These are phyloP conservation scores for Debaryomycetaceae sp. DNA, from an alignment of 1,139 yeast species.

Conservation along the genomic window DNA sequence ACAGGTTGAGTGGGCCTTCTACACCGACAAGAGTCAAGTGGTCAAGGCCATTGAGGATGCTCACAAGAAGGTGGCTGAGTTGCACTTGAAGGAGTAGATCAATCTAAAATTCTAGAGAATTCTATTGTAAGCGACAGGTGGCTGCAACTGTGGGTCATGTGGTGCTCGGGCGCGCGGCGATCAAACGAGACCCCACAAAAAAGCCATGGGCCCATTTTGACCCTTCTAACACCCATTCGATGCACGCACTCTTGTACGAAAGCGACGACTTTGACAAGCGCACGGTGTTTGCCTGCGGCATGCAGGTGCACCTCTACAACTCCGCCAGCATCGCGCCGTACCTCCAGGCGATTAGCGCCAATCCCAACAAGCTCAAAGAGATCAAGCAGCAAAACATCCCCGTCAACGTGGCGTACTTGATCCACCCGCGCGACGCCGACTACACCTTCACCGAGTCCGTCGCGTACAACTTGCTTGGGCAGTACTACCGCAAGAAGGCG, in stretches of 20 bases:
- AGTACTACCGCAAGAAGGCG: slow-evolving; percentile 16
- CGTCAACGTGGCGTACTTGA: slow-evolving; percentile 33
- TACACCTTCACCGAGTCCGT: slow-evolving; percentile 27
- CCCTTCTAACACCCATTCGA: slow-evolving; percentile 1
- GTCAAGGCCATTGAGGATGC: slow-evolving; percentile 6
- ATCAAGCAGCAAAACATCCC: slow-evolving; percentile 20
- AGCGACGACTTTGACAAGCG: slow-evolving; percentile 17
- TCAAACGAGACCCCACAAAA: no score
- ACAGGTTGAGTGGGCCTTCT: slow-evolving; percentile 31
- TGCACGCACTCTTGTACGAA: slow-evolving; percentile 5
- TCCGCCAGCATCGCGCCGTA: slow-evolving; percentile 22
- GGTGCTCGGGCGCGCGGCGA: no score
- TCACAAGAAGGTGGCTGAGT: slow-evolving; percentile 1
- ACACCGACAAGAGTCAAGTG: slow-evolving; percentile 5
- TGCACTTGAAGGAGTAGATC: slow-evolving; percentile 1
- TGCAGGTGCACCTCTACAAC: slow-evolving; percentile 32
- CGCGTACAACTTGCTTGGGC: slow-evolving; percentile 27
- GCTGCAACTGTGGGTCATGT: no score
- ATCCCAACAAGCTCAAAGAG: slow-evolving; percentile 7
- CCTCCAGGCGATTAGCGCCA: slow-evolving; percentile 15
- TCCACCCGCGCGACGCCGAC: slow-evolving; percentile 34
- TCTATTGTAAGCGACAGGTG: neutral
- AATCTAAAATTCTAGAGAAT: neutral
- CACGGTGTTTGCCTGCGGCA: slow-evolving; percentile 28
- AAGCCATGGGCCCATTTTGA: neutral